A percentile compares a stretch with the other conserved stretches of the same genome.
These are phyloP conservation scores for Solanum piurae DNA, from an alignment of 257 asterid species.

Conservation along the genomic window DNA sequence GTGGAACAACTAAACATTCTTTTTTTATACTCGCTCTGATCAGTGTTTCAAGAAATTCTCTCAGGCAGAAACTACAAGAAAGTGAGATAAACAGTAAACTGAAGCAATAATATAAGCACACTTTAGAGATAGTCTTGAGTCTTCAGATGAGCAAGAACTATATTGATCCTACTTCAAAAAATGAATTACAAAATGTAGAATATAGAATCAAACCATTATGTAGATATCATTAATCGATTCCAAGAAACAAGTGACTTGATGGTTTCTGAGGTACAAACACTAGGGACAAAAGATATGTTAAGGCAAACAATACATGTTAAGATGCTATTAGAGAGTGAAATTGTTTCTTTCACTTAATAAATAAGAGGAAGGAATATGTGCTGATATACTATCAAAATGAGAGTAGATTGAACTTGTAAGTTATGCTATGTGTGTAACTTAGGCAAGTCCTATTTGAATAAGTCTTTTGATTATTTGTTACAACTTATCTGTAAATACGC, in stretches of 20 bases:
- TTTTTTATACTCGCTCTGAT: not conserved
- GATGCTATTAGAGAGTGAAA: not conserved
- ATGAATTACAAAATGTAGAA: not conserved
- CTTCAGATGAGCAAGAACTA: not conserved
- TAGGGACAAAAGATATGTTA: not conserved
- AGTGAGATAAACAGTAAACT: not conserved
- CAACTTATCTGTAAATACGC: not conserved
- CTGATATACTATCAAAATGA: not conserved
- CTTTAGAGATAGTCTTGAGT: not conserved
- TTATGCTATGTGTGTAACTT: not conserved
- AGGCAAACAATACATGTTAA: not conserved
- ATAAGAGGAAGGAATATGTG: not conserved
- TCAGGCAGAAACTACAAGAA: not conserved
- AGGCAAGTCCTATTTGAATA: not conserved
- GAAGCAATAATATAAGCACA: not conserved
- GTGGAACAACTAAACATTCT: not conserved
- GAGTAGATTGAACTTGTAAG: not conserved
- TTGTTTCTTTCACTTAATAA: not conserved
- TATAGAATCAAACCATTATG: not conserved
- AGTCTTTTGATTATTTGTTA: not conserved
- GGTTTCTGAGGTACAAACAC: not conserved
- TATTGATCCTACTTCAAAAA: not conserved
- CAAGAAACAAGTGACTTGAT: not conserved
- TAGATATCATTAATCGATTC: not conserved
- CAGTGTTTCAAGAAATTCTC: not conserved